Conservation (phyloP, 768 basidiomycete species). For the Lyophyllum shimeji region DNA sequence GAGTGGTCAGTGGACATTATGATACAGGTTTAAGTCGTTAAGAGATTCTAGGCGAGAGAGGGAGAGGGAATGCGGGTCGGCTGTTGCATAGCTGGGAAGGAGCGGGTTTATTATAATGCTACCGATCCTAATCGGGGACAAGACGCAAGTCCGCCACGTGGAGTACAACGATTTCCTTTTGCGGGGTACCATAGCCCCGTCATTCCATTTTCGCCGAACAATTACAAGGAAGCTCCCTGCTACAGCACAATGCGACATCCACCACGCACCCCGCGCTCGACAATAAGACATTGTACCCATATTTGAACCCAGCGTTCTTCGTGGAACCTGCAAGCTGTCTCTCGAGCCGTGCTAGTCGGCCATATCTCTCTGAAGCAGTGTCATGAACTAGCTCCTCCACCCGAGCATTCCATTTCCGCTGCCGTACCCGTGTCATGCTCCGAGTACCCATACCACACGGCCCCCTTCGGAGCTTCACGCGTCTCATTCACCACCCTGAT, state of each 20-base stretch:
- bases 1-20: slow-evolving; percentile 39
- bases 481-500: slow-evolving; percentile 10
- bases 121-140: slow-evolving; percentile 26
- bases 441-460: neutral
- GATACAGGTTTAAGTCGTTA: slow-evolving; percentile 1
- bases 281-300: neutral
- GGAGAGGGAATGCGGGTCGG: slow-evolving; percentile 3
- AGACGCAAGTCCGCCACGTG: slow-evolving; percentile 28
- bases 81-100: slow-evolving; percentile 10
- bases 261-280: neutral
- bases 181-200: slow-evolving; percentile 9
- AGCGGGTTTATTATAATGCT: slow-evolving; percentile 12
- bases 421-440: neutral
- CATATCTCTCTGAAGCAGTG: too few relatives aligned
- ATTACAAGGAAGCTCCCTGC: slow-evolving; percentile 7
- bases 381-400: neutral
- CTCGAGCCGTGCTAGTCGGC: neutral
- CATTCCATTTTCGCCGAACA: slow-evolving; percentile 6
- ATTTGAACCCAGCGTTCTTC: neutral
- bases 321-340: neutral
- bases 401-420: neutral
- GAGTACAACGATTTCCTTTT: slow-evolving; percentile 30
- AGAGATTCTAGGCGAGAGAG: neutral
- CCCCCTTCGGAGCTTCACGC: neutral
- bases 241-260: slow-evolving; percentile 8